Percentiles rank a stretch among this genome's conserved stretches.
phyloP scores from a whole-genome alignment of 116 monocot species.

The Phalaenopsis hybrid region DNA sequence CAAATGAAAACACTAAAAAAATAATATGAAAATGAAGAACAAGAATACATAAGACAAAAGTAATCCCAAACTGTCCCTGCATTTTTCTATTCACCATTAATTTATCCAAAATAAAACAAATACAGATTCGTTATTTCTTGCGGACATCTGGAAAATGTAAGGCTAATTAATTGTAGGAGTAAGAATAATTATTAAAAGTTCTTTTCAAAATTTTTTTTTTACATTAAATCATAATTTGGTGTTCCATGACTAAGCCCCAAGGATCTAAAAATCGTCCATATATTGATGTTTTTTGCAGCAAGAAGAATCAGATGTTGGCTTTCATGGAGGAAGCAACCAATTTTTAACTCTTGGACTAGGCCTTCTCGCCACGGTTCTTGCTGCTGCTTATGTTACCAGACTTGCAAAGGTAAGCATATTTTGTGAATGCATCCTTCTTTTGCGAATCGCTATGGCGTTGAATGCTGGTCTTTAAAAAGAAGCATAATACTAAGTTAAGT shows the following conservation, averaged over 20 bases:
- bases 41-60: no score
- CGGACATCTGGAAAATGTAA: not conserved
- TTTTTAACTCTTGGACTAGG: slow-evolving; percentile 44
- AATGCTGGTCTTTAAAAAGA: no score
- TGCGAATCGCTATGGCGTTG: no score
- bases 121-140: not conserved
- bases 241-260: not conserved
- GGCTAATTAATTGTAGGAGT: not conserved
- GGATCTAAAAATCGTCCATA: not conserved
- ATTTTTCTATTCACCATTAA: not conserved
- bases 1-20: no score
- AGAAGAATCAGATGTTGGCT: slow-evolving; percentile 48
- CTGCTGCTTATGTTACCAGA: slow-evolving; percentile 49
- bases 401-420: slow-evolving; percentile 46
- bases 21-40: no score
- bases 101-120: not conserved
- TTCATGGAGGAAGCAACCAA: slow-evolving; percentile 50
- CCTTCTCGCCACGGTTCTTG: slow-evolving; percentile 41
- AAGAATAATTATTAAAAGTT: not conserved
- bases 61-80: not conserved
- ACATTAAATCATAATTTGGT: not conserved
- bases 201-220: not conserved
- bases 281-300: slow-evolving; percentile 26
- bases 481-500: no score
- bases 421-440: not conserved